These are phyloP conservation scores for Globisporangium paroecandrum DNA, from an alignment of 352 stramenopile genomes.

Conservation along the genomic window DNA sequence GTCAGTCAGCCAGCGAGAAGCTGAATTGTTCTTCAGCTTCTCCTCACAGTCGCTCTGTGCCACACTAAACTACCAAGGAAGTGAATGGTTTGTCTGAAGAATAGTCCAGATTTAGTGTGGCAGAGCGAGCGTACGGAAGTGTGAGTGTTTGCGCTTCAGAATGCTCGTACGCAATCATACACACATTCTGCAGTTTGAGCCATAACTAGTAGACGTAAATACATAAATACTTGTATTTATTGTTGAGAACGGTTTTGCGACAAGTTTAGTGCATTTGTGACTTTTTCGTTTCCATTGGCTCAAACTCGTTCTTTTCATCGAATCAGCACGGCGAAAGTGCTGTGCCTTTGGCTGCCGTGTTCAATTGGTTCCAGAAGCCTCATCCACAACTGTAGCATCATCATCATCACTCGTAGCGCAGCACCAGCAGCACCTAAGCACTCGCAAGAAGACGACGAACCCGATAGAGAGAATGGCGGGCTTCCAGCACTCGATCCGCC, in stretches of 20 bases:
- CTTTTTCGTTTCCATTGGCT: too few relatives aligned
- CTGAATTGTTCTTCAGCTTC: not conserved
- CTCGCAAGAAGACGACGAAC: not conserved
- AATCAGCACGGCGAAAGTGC: too few relatives aligned
- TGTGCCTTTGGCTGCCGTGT: not conserved
- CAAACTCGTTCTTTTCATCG: too few relatives aligned
- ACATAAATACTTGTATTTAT: too few relatives aligned
- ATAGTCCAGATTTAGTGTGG: not conserved
- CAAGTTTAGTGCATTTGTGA: too few relatives aligned
- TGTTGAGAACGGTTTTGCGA: too few relatives aligned
- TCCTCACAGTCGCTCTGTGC: not conserved
- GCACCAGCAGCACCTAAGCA: not conserved
- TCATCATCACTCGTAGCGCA: not conserved
- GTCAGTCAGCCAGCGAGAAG: not conserved
- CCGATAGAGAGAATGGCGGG: not conserved
- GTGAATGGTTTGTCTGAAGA: too few relatives aligned
- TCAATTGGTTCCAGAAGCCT: not conserved
- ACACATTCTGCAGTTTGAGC: constrained; percentile 1
- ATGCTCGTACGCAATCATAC: not conserved
- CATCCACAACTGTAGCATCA: not conserved
- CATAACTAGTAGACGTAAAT: too few relatives aligned
- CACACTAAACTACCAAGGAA: not conserved
- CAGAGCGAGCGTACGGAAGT: not conserved
- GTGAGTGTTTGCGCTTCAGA: constrained; percentile 8
- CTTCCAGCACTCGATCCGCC: constrained; percentile 17